A percentile compares a stretch with the other conserved stretches of the same genome.
Conservation (phyloP, 495 filamentous ascomycete species). For the Gamarada debralockiae region DNA sequence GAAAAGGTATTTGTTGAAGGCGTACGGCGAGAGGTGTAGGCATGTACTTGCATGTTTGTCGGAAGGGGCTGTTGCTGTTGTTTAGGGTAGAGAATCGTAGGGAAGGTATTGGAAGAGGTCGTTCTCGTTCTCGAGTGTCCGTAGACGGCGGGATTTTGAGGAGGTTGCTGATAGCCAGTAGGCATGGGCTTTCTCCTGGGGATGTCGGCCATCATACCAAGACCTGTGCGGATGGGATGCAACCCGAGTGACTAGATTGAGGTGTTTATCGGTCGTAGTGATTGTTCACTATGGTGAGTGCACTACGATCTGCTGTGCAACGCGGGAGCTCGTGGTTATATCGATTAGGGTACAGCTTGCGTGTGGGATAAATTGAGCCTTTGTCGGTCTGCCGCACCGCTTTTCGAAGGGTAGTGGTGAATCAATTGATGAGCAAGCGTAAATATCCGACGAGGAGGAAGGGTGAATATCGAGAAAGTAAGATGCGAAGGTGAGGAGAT, state of each 20-base stretch:
- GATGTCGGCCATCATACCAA: constrained; percentile 22
- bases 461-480: too few relatives aligned
- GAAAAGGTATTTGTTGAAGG: constrained; percentile 75
- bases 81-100: constrained; percentile 28
- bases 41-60: constrained; percentile 21
- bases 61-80: constrained; percentile 19
- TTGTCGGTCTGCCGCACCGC: background rate
- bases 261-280: constrained; percentile 2
- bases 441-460: too few relatives aligned
- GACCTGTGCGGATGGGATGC: background rate
- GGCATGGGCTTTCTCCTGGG: constrained; percentile 26
- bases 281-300: background rate
- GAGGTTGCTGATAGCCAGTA: constrained; percentile 18
- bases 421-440: too few relatives aligned
- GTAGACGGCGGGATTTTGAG: constrained; percentile 24
- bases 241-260: background rate
- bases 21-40: constrained; percentile 53
- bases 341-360: background rate
- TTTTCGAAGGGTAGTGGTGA: too few relatives aligned
- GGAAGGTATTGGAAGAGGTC: constrained; percentile 56
- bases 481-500: too few relatives aligned
- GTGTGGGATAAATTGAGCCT: background rate
- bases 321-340: background rate
- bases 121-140: constrained; percentile 52
- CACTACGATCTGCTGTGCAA: background rate